Percentiles rank a stretch among this genome's conserved stretches.
Evolutionary conservation across 148 eudicot species (phyloP).

Genomic region (Polygonum maritimum): DNA sequence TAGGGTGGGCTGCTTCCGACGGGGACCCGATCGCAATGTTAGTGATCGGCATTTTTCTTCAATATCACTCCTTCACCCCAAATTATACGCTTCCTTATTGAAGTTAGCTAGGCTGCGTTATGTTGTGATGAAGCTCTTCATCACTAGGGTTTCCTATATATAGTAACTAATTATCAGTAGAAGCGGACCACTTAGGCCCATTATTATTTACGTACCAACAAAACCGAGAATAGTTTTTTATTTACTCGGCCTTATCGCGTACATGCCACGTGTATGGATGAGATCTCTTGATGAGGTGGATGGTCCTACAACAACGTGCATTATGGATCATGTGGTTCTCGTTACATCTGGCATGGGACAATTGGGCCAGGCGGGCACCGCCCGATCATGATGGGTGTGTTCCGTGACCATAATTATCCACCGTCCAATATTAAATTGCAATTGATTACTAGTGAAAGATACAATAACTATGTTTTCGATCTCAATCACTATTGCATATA

Average conservation of each 20-base stretch:
- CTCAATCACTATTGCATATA: neutral
- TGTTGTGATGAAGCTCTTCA: neutral
- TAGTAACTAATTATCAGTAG: neutral
- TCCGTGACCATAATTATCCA: neutral
- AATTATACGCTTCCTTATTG: too few species aligned
- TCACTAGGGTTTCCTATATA: neutral
- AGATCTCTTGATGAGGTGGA: neutral
- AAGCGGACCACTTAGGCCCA: neutral
- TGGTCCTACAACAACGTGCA: neutral
- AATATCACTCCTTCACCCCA: neutral
- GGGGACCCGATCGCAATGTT: constrained; percentile 29
- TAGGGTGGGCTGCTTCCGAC: constrained; percentile 33
- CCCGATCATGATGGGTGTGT: constrained; percentile 2
- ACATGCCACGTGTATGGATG: neutral
- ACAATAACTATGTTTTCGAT: neutral
- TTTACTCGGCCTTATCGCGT: neutral
- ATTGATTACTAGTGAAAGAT: neutral
- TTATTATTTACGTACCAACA: neutral
- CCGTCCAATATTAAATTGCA: neutral
- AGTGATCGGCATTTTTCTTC: constrained; percentile 26
- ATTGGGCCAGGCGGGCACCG: neutral
- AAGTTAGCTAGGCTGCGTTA: neutral
- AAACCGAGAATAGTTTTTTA: neutral
- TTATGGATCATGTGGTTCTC: constrained; percentile 6
- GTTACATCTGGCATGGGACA: neutral